Base-by-base conservation (phyloP, 2,329 filamentous ascomycete genomes). In the Cordyceps farinosa region DNA sequence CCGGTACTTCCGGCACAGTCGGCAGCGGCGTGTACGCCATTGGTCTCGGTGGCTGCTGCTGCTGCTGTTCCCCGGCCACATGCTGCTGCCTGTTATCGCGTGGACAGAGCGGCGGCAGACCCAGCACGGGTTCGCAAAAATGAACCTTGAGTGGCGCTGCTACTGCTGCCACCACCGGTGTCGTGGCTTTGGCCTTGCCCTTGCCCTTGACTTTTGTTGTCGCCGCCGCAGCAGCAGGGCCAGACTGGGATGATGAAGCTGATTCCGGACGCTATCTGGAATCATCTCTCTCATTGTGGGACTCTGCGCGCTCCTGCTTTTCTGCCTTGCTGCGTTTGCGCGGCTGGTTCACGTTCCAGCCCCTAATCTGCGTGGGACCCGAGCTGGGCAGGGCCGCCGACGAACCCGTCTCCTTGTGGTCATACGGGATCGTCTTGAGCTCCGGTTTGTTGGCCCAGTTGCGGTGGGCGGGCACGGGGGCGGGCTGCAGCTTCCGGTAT, bases 401-500 rank as follows among this genome's bases (percentile, higher is more conserved):
- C 2, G 83, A 79, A 4, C 77, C 76, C 50, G 84, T 85, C 68
- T 87, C 84, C 69, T 86, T 86, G 69, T 86, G 85, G 27, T 83
- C 81, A 66, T 86, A 87, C 44, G 81, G 82, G 3, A 85, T 83
- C 4, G 84, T 85, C 62, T 84, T 81, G n/a, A 87, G 76, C 67
- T 86, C 83, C 17, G 80, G 77, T 68, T 79, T 80, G 62, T 75
- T 75, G 7, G 73, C 70, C 71, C 78, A 81, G 65, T 78, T 78
- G 50, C 79, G 77, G 69, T 84, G 83, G 36, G 82, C 77, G 7
- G 82, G 79, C 30, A 84, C 78, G 0, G 84, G 84, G 0, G 84
- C 84, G 10, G 84, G 84, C 65, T 85, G 83, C 45, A 87, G 80
- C 71, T 84, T 85, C 52, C 84, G 79, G 68, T 84, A 86, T 68